Conservation (phyloP, 2,329 filamentous ascomycete species). For the Apiospora koreana region DNA sequence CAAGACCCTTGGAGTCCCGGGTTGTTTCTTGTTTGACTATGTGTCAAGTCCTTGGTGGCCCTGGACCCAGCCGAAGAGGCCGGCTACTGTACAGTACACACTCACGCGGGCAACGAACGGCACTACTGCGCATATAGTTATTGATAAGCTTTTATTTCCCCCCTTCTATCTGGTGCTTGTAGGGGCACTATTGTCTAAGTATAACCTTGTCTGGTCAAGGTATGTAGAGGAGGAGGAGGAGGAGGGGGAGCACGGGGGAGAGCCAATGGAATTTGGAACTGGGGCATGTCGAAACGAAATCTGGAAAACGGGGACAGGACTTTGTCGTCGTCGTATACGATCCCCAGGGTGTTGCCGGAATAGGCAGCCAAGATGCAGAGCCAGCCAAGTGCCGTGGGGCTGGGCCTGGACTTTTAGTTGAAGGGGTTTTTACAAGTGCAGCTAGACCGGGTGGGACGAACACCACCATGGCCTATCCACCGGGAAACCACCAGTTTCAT, state of each 20-base stretch:
- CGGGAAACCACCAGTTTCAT: background rate
- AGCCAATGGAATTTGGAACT: background rate
- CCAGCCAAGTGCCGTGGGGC: conserved; percentile 7
- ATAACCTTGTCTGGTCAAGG: background rate
- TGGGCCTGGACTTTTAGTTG: background rate
- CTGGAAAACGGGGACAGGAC: background rate
- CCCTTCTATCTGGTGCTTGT: background rate
- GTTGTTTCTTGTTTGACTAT: background rate
- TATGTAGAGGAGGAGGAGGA: background rate
- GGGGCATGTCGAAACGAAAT: background rate
- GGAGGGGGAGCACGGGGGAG: background rate
- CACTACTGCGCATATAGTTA: background rate
- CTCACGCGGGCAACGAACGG: background rate
- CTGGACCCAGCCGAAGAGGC: background rate
- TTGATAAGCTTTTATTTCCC: background rate
- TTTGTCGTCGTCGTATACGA: background rate
- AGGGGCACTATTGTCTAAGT: background rate
- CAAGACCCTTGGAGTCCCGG: background rate
- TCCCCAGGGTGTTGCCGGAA: conserved; percentile 1
- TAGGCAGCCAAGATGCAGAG: conserved; percentile 16
- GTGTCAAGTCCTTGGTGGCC: background rate
- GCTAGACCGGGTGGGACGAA: background rate
- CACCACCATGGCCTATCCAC: conserved; percentile 2
- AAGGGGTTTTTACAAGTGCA: background rate
- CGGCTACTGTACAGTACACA: too few species aligned